Evolutionary conservation across 2,329 filamentous ascomycete genomes (phyloP), one percentile per base, ranked within the genome.

Genomic region (Xylaria polymorpha): DNA sequence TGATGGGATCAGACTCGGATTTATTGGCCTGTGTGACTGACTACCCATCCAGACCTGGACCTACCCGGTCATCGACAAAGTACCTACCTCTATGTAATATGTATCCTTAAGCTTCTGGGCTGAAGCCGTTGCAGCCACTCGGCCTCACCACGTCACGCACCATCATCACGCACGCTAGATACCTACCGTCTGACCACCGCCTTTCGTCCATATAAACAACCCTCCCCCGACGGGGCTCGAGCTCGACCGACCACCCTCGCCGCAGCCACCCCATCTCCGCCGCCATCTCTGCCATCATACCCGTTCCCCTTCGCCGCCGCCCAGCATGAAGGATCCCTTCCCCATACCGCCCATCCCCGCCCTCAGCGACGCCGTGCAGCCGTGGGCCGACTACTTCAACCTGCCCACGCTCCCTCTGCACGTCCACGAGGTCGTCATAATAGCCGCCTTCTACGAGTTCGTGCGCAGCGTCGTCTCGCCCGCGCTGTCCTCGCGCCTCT

Each of bases 371-470:
- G 85, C 88, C 66, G 81, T 90, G 60, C 84, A 90, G 78, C 92
- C 91, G 18, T 84, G 89, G 77, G 89, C 92, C 70, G 86, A 91
- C 74, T 83, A 81, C 69, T 81, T 91, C 67, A 80, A 82, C 61
- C 83, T 95, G 55, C 83, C 87, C 9, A 90, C 91, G 6, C 86
- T 96, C 22, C 91, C 92, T 18, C 81, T 92, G 58, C 93, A 97
- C 81, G 85, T 92, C 75, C 93, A 96, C 83, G 92, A 97, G 80
- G 86, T 95, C 59, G 70, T 92, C 65, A 81, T 88, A 71, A 88
- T 90, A 32, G 89, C 90, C 67, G 72, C 87, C 39, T 81, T 92
- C 72, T 97, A 97, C 83, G 88, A 90, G 62, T 79, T 90, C 75
- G 86, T 93, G 77, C 89, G 90, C 79, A 83, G 84, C 73, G 85